A percentile compares a stretch with the other conserved stretches of the same genome.
Conservation (phyloP, 345 rosid species). For the Corchorus olitorius region DNA sequence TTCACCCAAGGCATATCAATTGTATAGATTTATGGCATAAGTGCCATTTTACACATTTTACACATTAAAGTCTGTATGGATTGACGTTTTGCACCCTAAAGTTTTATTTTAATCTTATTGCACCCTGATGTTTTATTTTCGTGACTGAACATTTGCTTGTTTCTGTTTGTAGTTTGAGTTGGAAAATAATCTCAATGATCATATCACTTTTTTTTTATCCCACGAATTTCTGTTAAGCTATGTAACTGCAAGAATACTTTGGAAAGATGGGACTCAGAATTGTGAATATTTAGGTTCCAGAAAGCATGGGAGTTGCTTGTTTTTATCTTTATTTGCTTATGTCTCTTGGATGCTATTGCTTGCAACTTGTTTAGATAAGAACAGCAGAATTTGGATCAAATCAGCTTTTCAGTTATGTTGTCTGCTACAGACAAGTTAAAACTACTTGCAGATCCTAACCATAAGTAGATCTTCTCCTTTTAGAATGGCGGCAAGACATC, state of each 20-base stretch:
- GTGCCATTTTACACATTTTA: too few species aligned
- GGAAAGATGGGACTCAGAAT: background rate
- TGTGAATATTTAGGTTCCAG: background rate
- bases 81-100: too few species aligned
- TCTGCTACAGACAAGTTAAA: too few species aligned
- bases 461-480: background rate
- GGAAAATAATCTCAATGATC: background rate
- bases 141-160: too few species aligned
- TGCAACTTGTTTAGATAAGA: background rate
- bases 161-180: background rate
- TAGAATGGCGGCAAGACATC: background rate
- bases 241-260: background rate
- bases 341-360: too few species aligned
- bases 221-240: too few species aligned
- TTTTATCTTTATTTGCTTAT: too few species aligned
- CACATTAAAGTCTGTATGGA: too few species aligned
- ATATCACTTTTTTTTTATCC: background rate
- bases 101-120: too few species aligned
- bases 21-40: too few species aligned
- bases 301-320: background rate
- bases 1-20: too few species aligned
- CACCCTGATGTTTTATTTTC: too few species aligned
- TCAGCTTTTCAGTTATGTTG: background rate
- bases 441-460: background rate
- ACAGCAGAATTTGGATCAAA: background rate